Percentiles rank a stretch among this genome's conserved stretches.
phyloP scores from a whole-genome alignment of 2,329 filamentous ascomycete species.

The Thermothelomyces thermophilus region DNA sequence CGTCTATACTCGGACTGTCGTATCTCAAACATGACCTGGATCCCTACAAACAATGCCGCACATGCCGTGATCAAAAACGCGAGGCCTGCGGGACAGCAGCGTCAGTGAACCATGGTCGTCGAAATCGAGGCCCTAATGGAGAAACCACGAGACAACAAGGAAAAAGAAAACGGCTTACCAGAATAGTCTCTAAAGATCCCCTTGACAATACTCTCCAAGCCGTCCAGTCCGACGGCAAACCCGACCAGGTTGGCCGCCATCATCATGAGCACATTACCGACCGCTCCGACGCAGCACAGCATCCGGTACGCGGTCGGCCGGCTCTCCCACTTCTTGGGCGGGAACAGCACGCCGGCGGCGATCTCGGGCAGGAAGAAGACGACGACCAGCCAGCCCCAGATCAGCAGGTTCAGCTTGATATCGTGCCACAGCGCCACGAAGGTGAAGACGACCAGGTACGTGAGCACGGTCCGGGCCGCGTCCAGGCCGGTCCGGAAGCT shows the following conservation, averaged over 20 bases:
- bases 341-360: slow-evolving; percentile 64
- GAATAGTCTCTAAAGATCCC: slow-evolving; percentile 71
- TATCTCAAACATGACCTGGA: slow-evolving; percentile 95
- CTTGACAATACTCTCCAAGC: slow-evolving; percentile 66
- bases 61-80: slow-evolving; percentile 68
- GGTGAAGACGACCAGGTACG: slow-evolving; percentile 82
- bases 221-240: slow-evolving; percentile 88
- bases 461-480: slow-evolving; percentile 56
- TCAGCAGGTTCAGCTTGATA: slow-evolving; percentile 79
- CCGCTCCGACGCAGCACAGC: slow-evolving; percentile 72
- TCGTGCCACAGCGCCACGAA: slow-evolving; percentile 99
- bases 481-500: slow-evolving; percentile 41
- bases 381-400: slow-evolving; percentile 96
- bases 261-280: slow-evolving; percentile 87
- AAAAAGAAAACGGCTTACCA: slow-evolving; percentile 40
- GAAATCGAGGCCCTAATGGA: not conserved
- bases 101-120: slow-evolving; percentile 24
- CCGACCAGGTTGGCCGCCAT: slow-evolving; percentile 92
- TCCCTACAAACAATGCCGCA: slow-evolving; percentile 70
- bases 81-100: slow-evolving; percentile 45
- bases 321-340: slow-evolving; percentile 61
- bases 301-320: slow-evolving; percentile 69
- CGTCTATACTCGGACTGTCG: slow-evolving; percentile 75
- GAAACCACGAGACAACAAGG: not conserved
- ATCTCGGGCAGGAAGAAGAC: slow-evolving; percentile 91